Conservation (phyloP, 2,329 filamentous ascomycete species). For the Cryphonectria naterciae region DNA sequence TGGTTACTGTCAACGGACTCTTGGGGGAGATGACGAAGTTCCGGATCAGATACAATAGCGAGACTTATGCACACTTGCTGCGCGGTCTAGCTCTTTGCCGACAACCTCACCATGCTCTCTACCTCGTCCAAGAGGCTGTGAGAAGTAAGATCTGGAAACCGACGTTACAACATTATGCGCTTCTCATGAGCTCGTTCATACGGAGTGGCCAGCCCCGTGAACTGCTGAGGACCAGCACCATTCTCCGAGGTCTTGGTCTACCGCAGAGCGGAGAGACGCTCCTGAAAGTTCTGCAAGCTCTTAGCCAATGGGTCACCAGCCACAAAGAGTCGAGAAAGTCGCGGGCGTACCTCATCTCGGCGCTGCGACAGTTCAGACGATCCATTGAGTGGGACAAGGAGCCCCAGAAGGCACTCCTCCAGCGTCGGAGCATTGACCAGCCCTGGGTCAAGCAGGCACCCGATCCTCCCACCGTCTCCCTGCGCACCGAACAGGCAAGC, state of each 20-base stretch:
- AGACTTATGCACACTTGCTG: constrained; percentile 56
- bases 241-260: constrained; percentile 49
- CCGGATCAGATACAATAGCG: constrained; percentile 51
- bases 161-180: constrained; percentile 53
- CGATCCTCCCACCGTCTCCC: constrained; percentile 33
- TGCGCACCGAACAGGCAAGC: constrained; percentile 44
- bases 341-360: constrained; percentile 38
- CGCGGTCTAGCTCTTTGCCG: constrained; percentile 52
- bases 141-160: constrained; percentile 51
- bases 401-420: not conserved
- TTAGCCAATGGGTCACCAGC: constrained; percentile 32
- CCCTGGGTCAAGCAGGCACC: constrained; percentile 33
- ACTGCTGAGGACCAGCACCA: constrained; percentile 45
- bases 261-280: constrained; percentile 48
- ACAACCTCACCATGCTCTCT: constrained; percentile 54
- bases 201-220: constrained; percentile 48
- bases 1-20: constrained; percentile 53
- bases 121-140: constrained; percentile 50
- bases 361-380: constrained; percentile 42
- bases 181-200: constrained; percentile 58
- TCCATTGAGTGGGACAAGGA: constrained; percentile 34
- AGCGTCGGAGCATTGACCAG: constrained; percentile 31
- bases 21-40: constrained; percentile 53
- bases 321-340: constrained; percentile 22
- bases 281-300: constrained; percentile 48